Evolutionary conservation across 2,329 filamentous ascomycete genomes (phyloP).

Genomic region (Ustilaginoidea virens): DNA sequence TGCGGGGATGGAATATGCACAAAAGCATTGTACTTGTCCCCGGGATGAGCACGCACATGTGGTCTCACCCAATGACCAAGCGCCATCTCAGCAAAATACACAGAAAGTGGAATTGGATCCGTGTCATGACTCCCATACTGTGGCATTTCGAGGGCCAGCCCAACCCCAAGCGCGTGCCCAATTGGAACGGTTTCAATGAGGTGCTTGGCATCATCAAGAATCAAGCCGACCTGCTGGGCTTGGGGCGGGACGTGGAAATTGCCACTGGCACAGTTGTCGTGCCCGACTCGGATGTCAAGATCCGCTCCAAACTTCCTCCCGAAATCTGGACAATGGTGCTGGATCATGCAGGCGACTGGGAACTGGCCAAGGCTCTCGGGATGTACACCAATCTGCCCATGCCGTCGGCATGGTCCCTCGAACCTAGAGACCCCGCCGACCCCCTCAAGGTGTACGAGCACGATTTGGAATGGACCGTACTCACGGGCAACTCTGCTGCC

Average conservation of each 20-base stretch:
- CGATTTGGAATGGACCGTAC: slow-evolving; percentile 71
- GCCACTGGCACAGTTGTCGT: slow-evolving; percentile 24
- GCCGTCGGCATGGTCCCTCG: slow-evolving; percentile 51
- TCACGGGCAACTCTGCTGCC: slow-evolving; percentile 53
- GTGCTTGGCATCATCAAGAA: slow-evolving; percentile 63
- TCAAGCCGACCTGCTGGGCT: slow-evolving; percentile 57
- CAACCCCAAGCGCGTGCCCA: slow-evolving; percentile 35
- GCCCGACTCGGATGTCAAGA: slow-evolving; percentile 16
- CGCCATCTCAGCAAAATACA: slow-evolving; percentile 74
- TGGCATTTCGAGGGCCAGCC: slow-evolving; percentile 56
- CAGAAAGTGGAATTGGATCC: slow-evolving; percentile 75
- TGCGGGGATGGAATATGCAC: slow-evolving; percentile 74
- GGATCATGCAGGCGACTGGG: slow-evolving; percentile 78
- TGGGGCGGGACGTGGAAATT: slow-evolving; percentile 55
- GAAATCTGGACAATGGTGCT: slow-evolving; percentile 87
- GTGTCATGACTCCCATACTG: slow-evolving; percentile 64
- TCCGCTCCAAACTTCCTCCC: slow-evolving; percentile 46
- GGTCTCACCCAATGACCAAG: slow-evolving; percentile 80
- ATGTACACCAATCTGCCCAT: slow-evolving; percentile 65
- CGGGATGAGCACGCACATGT: slow-evolving; percentile 79
- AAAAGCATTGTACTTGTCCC: slow-evolving; percentile 78
- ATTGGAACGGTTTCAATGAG: slow-evolving; percentile 53
- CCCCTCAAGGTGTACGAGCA: slow-evolving; percentile 57
- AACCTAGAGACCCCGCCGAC: slow-evolving; percentile 44
- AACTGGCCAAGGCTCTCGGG: slow-evolving; percentile 65